Evolutionary conservation across 139 green algal species (phyloP).

Genomic region (Chlorella sp.): DNA sequence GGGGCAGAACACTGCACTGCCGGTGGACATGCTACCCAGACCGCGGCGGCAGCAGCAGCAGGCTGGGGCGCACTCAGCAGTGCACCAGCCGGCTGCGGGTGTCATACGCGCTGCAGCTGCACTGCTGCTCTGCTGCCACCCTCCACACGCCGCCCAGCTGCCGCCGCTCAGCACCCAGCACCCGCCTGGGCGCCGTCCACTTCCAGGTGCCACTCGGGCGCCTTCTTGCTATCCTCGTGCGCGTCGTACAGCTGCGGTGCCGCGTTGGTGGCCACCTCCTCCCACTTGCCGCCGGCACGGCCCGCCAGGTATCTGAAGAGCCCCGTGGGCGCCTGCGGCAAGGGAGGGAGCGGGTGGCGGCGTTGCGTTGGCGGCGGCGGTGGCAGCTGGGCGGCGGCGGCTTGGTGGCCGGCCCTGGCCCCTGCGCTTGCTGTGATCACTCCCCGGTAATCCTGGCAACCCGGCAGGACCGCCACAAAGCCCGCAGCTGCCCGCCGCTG

Average conservation of each 20-base stretch:
- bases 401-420: neutral
- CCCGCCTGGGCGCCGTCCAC: conserved; percentile 40
- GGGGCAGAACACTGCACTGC: neutral
- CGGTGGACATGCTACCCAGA: too few relatives aligned
- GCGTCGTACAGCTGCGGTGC: conserved; percentile 71
- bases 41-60: neutral
- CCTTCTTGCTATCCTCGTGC: conserved; percentile 68
- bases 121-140: too few relatives aligned
- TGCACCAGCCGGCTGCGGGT: too few relatives aligned
- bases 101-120: too few relatives aligned
- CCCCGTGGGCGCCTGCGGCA: conserved; percentile 30
- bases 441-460: neutral
- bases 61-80: neutral
- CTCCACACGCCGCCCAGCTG: neutral
- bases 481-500: neutral
- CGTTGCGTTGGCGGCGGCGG: neutral
- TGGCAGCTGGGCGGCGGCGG: neutral
- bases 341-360: neutral
- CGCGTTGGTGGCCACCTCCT: conserved; percentile 57
- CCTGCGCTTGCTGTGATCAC: too few relatives aligned
- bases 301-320: conserved; percentile 71
- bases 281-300: conserved; percentile 58
- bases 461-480: neutral
- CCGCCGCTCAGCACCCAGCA: neutral
- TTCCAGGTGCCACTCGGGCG: conserved; percentile 62